Conservation (phyloP, 768 basidiomycete species). For the Leccinum subgranulosum region DNA sequence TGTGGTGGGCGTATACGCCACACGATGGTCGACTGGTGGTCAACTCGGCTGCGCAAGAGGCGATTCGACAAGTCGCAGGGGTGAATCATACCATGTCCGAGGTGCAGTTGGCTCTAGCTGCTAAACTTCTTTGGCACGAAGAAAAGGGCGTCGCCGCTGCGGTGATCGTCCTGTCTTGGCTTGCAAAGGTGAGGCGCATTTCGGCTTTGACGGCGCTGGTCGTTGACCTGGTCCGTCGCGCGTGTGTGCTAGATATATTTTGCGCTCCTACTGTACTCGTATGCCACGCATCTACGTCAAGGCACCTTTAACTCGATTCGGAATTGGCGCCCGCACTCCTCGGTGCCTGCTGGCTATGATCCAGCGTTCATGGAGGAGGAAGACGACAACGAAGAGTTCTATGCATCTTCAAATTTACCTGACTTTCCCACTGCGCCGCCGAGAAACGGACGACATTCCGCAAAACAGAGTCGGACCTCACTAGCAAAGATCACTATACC, state of each 20-base stretch:
- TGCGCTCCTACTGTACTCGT: slow-evolving; percentile 86
- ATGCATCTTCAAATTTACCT: slow-evolving; percentile 57
- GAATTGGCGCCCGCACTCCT: slow-evolving; percentile 28
- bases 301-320: slow-evolving; percentile 84
- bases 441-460: slow-evolving; percentile 26
- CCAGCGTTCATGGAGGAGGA: slow-evolving; percentile 49
- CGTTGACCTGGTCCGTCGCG: slow-evolving; percentile 3
- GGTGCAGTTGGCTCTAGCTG: slow-evolving; percentile 66
- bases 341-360: slow-evolving; percentile 22
- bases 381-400: slow-evolving; percentile 65
- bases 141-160: slow-evolving; percentile 81
- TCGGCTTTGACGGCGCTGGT: background rate
- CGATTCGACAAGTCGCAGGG: slow-evolving; percentile 64
- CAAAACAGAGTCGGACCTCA: slow-evolving; percentile 24
- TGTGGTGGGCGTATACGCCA: slow-evolving; percentile 89
- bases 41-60: slow-evolving; percentile 87
- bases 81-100: slow-evolving; percentile 55
- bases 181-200: slow-evolving; percentile 67
- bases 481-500: slow-evolving; percentile 31
- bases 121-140: slow-evolving; percentile 80
- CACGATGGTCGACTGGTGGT: slow-evolving; percentile 82
- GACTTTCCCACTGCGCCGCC: slow-evolving; percentile 62
- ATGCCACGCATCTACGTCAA: slow-evolving; percentile 86
- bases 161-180: slow-evolving; percentile 81
- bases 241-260: slow-evolving; percentile 81